Evolutionary conservation across 352 stramenopile species (phyloP).

Genomic region (Phytophthora melonis): DNA sequence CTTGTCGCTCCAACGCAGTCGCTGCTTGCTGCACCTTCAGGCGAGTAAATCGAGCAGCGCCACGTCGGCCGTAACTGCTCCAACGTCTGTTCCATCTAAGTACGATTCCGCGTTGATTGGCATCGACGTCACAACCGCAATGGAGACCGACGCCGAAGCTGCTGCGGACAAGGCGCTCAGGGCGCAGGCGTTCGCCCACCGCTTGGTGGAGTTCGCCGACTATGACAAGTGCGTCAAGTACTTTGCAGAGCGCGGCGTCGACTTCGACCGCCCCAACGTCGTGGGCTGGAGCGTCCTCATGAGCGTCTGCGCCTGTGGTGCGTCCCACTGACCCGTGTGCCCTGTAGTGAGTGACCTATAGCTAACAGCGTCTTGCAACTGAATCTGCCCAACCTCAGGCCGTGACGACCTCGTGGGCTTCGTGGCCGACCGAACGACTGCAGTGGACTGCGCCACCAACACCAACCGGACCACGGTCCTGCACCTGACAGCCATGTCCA

Average conservation of each 20-base stretch:
- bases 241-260: slow-evolving; percentile 63
- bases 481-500: slow-evolving; percentile 80
- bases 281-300: slow-evolving; percentile 86
- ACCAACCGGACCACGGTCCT: slow-evolving; percentile 80
- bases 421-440: slow-evolving; percentile 65
- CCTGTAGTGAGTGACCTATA: too few species aligned
- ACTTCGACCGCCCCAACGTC: slow-evolving; percentile 67
- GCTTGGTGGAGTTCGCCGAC: slow-evolving; percentile 80
- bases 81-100: slow-evolving; percentile 20
- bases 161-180: slow-evolving; percentile 15
- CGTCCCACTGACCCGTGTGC: neutral
- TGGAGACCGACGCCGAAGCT: slow-evolving; percentile 7
- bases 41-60: slow-evolving; percentile 24
- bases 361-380: neutral
- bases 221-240: slow-evolving; percentile 63
- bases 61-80: slow-evolving; percentile 23
- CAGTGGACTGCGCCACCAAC: slow-evolving; percentile 62
- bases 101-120: slow-evolving; percentile 38
- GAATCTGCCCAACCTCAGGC: slow-evolving; percentile 36
- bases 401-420: slow-evolving; percentile 69
- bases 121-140: slow-evolving; percentile 1
- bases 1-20: neutral
- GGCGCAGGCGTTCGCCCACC: slow-evolving; percentile 78
- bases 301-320: slow-evolving; percentile 79
- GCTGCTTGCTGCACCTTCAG: slow-evolving; percentile 36